Base-by-base conservation (phyloP, 257 asterid genomes). In the Primulina tabacum region DNA sequence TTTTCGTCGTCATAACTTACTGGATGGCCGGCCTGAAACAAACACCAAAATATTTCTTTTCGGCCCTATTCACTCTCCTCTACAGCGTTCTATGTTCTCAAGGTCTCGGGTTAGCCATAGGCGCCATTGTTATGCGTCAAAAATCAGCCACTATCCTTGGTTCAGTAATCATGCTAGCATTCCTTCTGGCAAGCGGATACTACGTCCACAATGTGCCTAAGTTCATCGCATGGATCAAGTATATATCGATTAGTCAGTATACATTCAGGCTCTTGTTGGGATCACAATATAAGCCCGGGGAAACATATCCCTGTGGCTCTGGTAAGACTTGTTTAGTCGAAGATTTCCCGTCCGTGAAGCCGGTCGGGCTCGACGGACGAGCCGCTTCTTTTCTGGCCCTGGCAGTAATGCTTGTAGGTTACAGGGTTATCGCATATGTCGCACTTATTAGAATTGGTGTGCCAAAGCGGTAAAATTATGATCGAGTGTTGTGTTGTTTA, bases 81-180 rank as follows among this genome's bases (percentile, higher is more conserved):
- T 73, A 57, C 4, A 64, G 79, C 10, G 83, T 87, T 18, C 3
- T 87, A 28, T 85, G 84, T 47, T 56, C 86, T 18, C 87, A 87
- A 71, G 88, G 93, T 8, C 70, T 87, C 7, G 93, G 93, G 8
- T 82, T 85, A 4, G 90, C 93, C 2, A 47, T 87, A 17, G 93
- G 93, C 4, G 93, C 93, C 0, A 2, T 78, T 20, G 71, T 79
- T 14, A 83, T 85, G 93, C 75, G 78, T 60, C 76, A 38, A 56
- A 83, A 67, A 57, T 65, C 85, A 0, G 86, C 93, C 20, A 78
- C 83, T 4, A 64, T 62, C 7, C 71, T 81, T 1, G 93, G 83
- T 14, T 79, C 90, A 0, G 83, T 81, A 1, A 60, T 83, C 55
- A 78, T 80, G 80, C 67, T 83, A 0, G 24, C 78, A 0, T 87